These are phyloP conservation scores for Anthoceros angustus DNA, from an alignment of 225 moss, liverwort and hornwort genomes.

Conservation along the genomic window DNA sequence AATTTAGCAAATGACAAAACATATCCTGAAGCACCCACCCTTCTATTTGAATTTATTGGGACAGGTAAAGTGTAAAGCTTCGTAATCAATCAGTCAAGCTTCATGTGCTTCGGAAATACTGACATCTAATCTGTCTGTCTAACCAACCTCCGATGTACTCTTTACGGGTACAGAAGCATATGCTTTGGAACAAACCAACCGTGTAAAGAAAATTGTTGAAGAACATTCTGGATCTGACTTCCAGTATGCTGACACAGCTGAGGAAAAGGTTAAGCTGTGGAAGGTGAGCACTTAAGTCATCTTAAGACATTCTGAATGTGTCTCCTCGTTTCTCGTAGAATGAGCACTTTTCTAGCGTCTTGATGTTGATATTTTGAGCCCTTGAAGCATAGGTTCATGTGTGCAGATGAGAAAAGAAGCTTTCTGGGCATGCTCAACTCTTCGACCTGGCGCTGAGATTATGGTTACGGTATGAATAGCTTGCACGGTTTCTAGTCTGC, in stretches of 20 bases:
- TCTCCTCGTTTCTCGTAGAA: too few species aligned
- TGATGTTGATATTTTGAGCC: too few species aligned
- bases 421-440: conserved; percentile 54
- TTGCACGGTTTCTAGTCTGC: background rate
- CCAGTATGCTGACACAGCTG: conserved; percentile 45
- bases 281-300: conserved; percentile 35
- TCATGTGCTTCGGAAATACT: background rate
- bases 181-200: conserved; percentile 62
- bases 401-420: conserved; percentile 87
- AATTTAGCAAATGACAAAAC: conserved; percentile 63
- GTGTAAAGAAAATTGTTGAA: conserved; percentile 62
- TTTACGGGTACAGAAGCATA: conserved; percentile 49
- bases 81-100: background rate
- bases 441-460: conserved; percentile 52
- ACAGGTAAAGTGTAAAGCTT: conserved; percentile 35
- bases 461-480: conserved; percentile 53
- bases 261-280: conserved; percentile 86
- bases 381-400: too few species aligned
- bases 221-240: conserved; percentile 70
- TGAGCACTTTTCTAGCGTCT: too few species aligned
- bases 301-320: too few species aligned
- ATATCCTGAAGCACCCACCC: conserved; percentile 61
- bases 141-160: background rate
- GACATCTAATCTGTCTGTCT: background rate
- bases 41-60: conserved; percentile 94